phyloP scores from a whole-genome alignment of 2,329 filamentous ascomycete genomes.

The Rutstroemia sp. region DNA sequence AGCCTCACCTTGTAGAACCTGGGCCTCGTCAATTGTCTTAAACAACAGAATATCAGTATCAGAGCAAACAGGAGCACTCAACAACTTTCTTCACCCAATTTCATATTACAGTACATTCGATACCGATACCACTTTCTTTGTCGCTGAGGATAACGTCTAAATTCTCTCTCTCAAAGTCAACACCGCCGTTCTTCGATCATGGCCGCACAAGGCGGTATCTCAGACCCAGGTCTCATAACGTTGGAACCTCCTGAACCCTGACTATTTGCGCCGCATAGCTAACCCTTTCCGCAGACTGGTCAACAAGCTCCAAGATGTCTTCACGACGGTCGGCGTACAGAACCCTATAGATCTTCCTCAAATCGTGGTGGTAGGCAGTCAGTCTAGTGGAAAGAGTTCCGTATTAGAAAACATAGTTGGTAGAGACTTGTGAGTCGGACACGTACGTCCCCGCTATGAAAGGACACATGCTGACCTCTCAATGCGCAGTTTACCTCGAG shows the following conservation, averaged over 20 bases:
- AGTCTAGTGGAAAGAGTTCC: constrained; percentile 98
- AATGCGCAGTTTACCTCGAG: constrained; percentile 72
- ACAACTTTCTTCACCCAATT: neutral
- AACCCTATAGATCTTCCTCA: constrained; percentile 98
- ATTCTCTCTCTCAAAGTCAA: neutral
- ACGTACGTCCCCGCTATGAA: constrained; percentile 11
- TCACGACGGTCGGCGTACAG: constrained; percentile 95
- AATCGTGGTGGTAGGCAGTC: constrained; percentile 95
- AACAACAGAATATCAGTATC: constrained; percentile 9
- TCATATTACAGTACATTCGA: neutral
- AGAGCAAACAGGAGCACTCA: neutral
- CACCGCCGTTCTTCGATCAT: constrained; percentile 7
- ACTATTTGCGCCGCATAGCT: constrained; percentile 22
- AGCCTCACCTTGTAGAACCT: constrained; percentile 5
- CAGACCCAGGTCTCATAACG: constrained; percentile 61
- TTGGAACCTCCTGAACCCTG: constrained; percentile 31
- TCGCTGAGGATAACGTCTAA: neutral
- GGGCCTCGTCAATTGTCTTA: constrained; percentile 7
- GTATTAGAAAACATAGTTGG: constrained; percentile 98
- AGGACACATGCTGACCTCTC: constrained; percentile 23
- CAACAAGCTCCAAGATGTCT: constrained; percentile 99
- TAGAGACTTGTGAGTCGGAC: constrained; percentile 79
- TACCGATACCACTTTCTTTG: neutral
- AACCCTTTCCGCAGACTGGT: constrained; percentile 55
- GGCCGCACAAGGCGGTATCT: constrained; percentile 47